phyloP scores from a whole-genome alignment of 495 filamentous ascomycete genomes.

The Acidiella bohemica region DNA sequence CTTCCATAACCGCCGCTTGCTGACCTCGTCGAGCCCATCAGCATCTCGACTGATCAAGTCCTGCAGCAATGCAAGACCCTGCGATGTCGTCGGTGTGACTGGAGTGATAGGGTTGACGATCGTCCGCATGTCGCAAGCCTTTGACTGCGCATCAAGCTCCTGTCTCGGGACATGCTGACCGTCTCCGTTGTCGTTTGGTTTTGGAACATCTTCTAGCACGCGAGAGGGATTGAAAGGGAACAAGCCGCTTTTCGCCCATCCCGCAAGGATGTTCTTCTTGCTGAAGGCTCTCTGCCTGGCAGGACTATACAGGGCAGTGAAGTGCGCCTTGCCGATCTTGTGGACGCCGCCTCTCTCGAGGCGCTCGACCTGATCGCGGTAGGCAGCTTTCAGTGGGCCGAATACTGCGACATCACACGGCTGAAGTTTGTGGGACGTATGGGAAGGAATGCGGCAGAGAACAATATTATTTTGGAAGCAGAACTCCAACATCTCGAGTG shows the following conservation, averaged over 20 bases:
- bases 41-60: constrained; percentile 6
- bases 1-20: constrained; percentile 1
- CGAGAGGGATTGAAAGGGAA: background rate
- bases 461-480: constrained; percentile 16
- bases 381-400: constrained; percentile 9
- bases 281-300: constrained; percentile 8
- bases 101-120: constrained; percentile 5
- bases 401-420: constrained; percentile 13
- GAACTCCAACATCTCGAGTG: constrained; percentile 15
- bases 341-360: constrained; percentile 7
- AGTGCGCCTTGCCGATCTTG: constrained; percentile 14
- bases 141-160: background rate
- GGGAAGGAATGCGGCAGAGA: constrained; percentile 15
- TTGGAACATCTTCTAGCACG: background rate
- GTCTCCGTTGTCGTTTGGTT: background rate
- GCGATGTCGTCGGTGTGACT: background rate
- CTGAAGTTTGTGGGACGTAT: constrained; percentile 16
- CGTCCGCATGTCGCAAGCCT: background rate
- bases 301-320: constrained; percentile 11
- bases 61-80: background rate
- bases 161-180: background rate
- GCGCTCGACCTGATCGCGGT: constrained; percentile 13
- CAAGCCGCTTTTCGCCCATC: constrained; percentile 1
- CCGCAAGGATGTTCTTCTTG: background rate
- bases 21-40: constrained; percentile 2